phyloP scores from a whole-genome alignment of 768 basidiomycete species.

The Rossbeevera mucosa region DNA sequence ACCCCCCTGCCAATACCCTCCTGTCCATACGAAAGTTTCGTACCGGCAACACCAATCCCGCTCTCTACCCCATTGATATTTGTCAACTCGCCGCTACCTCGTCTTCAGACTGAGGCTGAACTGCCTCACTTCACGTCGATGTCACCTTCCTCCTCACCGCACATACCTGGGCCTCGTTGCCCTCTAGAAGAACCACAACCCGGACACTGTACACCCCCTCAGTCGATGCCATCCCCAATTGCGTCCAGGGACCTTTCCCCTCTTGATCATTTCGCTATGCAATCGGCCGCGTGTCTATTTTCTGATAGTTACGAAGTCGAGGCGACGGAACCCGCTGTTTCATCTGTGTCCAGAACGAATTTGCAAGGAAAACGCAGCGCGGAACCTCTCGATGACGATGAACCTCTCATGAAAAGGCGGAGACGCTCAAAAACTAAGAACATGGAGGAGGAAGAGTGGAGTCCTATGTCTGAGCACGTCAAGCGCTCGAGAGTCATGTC shows the following conservation, averaged over 20 bases:
- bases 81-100: background rate
- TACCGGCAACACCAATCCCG: background rate
- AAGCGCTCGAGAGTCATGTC: conserved; percentile 1
- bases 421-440: conserved; percentile 13
- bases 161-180: background rate
- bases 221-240: conserved; percentile 14
- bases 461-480: background rate
- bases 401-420: background rate
- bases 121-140: background rate
- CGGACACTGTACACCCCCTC: conserved; percentile 1
- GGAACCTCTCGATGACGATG: conserved; percentile 1
- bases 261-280: background rate
- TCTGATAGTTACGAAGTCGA: background rate
- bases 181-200: background rate
- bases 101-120: background rate
- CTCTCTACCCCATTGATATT: background rate
- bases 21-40: background rate
- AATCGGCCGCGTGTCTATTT: background rate
- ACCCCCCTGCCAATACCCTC: background rate
- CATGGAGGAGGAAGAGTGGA: conserved; percentile 24
- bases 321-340: background rate
- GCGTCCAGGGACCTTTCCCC: conserved; percentile 4
- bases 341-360: background rate
- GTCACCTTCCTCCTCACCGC: background rate
- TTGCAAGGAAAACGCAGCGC: conserved; percentile 12